Conservation (phyloP, 1,284 basidiomycete species). For the Marasmius tenuissimus region DNA sequence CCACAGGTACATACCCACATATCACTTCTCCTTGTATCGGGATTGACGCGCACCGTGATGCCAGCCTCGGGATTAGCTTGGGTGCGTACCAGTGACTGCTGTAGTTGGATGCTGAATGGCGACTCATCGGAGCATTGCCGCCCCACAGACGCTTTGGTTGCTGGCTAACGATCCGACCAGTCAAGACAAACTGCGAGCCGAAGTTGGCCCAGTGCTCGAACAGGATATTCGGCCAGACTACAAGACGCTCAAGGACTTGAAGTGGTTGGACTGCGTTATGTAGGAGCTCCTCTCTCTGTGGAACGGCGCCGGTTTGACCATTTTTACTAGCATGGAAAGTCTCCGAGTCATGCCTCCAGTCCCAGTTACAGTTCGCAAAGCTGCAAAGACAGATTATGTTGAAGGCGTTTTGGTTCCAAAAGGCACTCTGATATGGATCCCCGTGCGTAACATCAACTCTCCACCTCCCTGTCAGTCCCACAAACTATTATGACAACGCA, state of each 20-base stretch:
- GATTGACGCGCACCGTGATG: background rate
- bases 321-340: constrained; percentile 14
- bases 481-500: too few relatives aligned
- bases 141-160: constrained; percentile 30
- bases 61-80: constrained; percentile 33
- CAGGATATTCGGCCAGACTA: constrained; percentile 41
- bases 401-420: constrained; percentile 44
- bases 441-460: too few relatives aligned
- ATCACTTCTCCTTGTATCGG: too few relatives aligned
- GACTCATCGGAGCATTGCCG: background rate
- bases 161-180: constrained; percentile 31
- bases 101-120: background rate
- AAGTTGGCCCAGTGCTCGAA: constrained; percentile 37
- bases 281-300: constrained; percentile 23
- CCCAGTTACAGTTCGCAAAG: constrained; percentile 44
- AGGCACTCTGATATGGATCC: constrained; percentile 46
- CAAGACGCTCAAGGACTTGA: constrained; percentile 43
- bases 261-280: constrained; percentile 49
- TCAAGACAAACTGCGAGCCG: constrained; percentile 42
- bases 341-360: constrained; percentile 46
- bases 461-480: too few relatives aligned
- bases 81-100: too few relatives aligned
- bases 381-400: constrained; percentile 41
- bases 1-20: constrained; percentile 29
- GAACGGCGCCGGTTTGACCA: background rate